Evolutionary conservation across 139 green algal genomes (phyloP).

Genomic region (Chlorella vulgaris): DNA sequence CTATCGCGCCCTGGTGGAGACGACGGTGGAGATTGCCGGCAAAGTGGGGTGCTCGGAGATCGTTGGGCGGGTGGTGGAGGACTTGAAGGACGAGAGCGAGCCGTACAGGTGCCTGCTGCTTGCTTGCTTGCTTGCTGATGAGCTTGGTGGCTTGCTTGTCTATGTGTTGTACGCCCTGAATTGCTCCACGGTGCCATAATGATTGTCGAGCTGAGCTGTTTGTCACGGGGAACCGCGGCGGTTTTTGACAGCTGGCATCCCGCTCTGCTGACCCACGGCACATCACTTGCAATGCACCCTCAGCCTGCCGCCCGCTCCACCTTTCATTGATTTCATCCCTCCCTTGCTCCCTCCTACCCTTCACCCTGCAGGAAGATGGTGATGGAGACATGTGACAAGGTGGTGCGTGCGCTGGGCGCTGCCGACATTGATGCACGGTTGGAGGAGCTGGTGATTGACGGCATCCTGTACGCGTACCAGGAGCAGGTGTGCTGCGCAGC

Average conservation of each 20-base stretch:
- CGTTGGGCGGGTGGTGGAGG: slow-evolving; percentile 93
- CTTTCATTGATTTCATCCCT: too few relatives aligned
- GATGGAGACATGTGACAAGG: slow-evolving; percentile 96
- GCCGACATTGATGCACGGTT: slow-evolving; percentile 93
- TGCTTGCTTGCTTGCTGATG: neutral
- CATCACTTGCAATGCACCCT: too few relatives aligned
- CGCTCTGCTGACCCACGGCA: too few relatives aligned
- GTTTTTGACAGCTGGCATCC: too few relatives aligned
- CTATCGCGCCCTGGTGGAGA: slow-evolving; percentile 95
- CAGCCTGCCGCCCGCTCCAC: too few relatives aligned
- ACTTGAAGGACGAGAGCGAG: slow-evolving; percentile 99
- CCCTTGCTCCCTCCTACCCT: neutral
- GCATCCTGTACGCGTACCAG: slow-evolving; percentile 99
- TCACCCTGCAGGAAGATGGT: slow-evolving; percentile 74
- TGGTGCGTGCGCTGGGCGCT: slow-evolving; percentile 87
- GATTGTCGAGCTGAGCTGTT: too few relatives aligned
- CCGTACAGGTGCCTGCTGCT: slow-evolving; percentile 78
- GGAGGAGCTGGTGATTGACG: slow-evolving; percentile 98
- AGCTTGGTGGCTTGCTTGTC: neutral
- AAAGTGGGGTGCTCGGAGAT: slow-evolving; percentile 89
- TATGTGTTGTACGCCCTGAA: too few relatives aligned
- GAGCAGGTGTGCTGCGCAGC: slow-evolving; percentile 84
- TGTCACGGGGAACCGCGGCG: too few relatives aligned
- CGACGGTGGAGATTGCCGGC: slow-evolving; percentile 75
- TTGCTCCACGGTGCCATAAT: too few relatives aligned